phyloP scores from a whole-genome alignment of 2,329 filamentous ascomycete genomes.

The Colletotrichum tanaceti region DNA sequence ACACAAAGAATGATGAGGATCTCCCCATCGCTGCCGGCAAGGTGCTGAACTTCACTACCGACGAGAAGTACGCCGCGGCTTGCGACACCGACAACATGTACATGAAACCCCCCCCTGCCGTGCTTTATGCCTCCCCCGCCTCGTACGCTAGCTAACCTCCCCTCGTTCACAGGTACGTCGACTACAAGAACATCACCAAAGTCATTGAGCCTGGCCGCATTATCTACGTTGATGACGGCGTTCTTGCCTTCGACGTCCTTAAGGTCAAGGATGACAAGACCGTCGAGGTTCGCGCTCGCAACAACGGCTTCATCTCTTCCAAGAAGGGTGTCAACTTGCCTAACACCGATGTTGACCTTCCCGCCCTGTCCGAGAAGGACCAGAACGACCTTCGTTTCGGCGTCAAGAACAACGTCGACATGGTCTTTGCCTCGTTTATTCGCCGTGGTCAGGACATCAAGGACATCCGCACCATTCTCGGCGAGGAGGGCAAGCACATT shows the following conservation, averaged over 20 bases:
- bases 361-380: constrained; percentile 97
- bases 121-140: constrained; percentile 18
- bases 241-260: constrained; percentile 94
- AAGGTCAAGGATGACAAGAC: constrained; percentile 90
- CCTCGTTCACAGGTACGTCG: constrained; percentile 77
- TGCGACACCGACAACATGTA: constrained; percentile 95
- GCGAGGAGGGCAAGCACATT: constrained; percentile 92
- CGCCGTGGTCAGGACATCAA: constrained; percentile 92
- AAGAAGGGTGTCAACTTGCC: constrained; percentile 99
- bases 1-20: constrained; percentile 87
- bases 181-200: constrained; percentile 99
- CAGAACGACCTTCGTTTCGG: constrained; percentile 93
- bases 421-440: constrained; percentile 99
- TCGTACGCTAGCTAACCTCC: background rate
- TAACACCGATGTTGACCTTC: constrained; percentile 98
- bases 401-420: constrained; percentile 98
- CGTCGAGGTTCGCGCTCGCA: constrained; percentile 85
- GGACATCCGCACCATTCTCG: constrained; percentile 91
- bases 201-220: constrained; percentile 91
- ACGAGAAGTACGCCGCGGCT: constrained; percentile 87
- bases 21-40: constrained; percentile 85
- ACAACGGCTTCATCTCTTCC: constrained; percentile 99
- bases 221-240: constrained; percentile 98
- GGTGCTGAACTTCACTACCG: constrained; percentile 95
- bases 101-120: constrained; percentile 49